These are phyloP conservation scores for Phytophthora hibernalis DNA, from an alignment of 352 stramenopile genomes.

Conservation along the genomic window DNA sequence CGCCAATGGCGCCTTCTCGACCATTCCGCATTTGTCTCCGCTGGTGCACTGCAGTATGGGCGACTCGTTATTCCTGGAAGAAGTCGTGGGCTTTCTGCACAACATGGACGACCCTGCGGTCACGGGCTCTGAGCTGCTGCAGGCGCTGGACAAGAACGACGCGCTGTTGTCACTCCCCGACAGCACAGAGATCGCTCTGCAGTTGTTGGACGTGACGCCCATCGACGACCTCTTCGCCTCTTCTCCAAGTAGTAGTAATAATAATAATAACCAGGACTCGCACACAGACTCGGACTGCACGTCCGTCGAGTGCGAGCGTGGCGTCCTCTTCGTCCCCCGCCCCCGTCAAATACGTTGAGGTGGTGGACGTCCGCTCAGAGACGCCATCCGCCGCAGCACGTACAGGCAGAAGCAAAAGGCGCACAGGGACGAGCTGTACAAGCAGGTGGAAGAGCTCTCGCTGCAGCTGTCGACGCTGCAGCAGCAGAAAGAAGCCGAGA, in stretches of 20 bases:
- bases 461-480: slow-evolving; percentile 13
- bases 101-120: slow-evolving; percentile 25
- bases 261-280: not conserved
- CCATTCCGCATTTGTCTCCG: slow-evolving; percentile 24
- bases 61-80: slow-evolving; percentile 33
- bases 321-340: slow-evolving; percentile 18
- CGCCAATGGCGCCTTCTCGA: not conserved
- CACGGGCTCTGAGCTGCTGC: slow-evolving; percentile 18
- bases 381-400: slow-evolving; percentile 31
- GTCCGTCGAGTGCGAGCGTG: slow-evolving; percentile 23
- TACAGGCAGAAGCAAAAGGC: slow-evolving; percentile 41
- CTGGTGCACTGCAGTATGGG: slow-evolving; percentile 6
- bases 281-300: slow-evolving; percentile 31
- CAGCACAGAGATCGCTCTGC: slow-evolving; percentile 24
- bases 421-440: slow-evolving; percentile 17
- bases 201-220: slow-evolving; percentile 26
- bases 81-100: slow-evolving; percentile 34
- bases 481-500: slow-evolving; percentile 7
- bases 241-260: no score
- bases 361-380: slow-evolving; percentile 29
- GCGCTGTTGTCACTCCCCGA: slow-evolving; percentile 11
- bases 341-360: not conserved
- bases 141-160: slow-evolving; percentile 27
- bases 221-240: slow-evolving; percentile 20
- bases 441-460: slow-evolving; percentile 29